Percentiles rank a stretch among this genome's conserved stretches.
Conservation (phyloP, 2,329 filamentous ascomycete genomes). For the Colletotrichum eremochloae region DNA sequence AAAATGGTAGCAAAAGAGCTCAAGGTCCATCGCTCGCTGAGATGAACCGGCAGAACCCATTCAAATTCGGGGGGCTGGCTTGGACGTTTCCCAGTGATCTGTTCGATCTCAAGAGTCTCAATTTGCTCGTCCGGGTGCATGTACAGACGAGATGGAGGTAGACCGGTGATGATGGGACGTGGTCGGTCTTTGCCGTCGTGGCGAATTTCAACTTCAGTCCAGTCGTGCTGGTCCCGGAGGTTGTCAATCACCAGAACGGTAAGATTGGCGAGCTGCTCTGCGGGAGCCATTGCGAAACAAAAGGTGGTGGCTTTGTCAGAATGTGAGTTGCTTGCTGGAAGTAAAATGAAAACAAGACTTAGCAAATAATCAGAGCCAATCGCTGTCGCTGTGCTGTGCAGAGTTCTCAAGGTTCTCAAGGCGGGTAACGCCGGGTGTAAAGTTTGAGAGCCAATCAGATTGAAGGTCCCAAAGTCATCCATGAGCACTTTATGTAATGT, state of each 20-base stretch:
- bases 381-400: not conserved
- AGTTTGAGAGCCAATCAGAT: not conserved
- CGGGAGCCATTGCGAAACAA: conserved; percentile 11
- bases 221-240: conserved; percentile 81
- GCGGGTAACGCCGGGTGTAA: conserved; percentile 1
- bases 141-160: conserved; percentile 81
- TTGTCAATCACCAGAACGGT: conserved; percentile 73
- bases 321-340: not conserved
- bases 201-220: conserved; percentile 72
- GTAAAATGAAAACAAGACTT: not conserved
- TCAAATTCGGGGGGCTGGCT: conserved; percentile 71
- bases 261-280: conserved; percentile 44
- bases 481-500: not conserved
- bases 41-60: conserved; percentile 82
- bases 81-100: conserved; percentile 59
- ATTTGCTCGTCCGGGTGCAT: conserved; percentile 87
- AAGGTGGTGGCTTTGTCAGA: not conserved
- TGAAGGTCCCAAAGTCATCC: not conserved
- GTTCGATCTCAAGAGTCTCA: conserved; percentile 74
- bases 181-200: conserved; percentile 56
- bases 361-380: not conserved
- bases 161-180: conserved; percentile 77
- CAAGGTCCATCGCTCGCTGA: conserved; percentile 80
- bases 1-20: conserved; percentile 77
- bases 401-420: conserved; percentile 34